Base-by-base conservation (phyloP, 140 eudicot species). In the Senecio squalidus region DNA sequence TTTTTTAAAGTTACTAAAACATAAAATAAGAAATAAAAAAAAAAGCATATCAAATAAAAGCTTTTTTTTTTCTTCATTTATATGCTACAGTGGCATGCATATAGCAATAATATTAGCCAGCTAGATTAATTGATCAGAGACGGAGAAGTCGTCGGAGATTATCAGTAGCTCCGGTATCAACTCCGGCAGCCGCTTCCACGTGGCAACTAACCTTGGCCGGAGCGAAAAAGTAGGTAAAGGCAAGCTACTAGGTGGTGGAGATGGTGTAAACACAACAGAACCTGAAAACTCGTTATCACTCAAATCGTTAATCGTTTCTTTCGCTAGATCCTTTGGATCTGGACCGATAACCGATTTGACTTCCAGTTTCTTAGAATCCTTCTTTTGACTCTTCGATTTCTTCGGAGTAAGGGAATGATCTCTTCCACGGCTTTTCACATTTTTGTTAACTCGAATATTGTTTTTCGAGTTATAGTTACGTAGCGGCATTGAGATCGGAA, bases 161-260 rank as follows among this genome's bases (percentile, higher is more conserved):
- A 55, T 88, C 83, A 3, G 85, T 82, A 0, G 95, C 92, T 43
- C 92, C 88, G 57, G 64, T 39, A 24, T 88, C 96, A 7, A 76
- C 28, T 14, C 62, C 78, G 1, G 72, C 81, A 1, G 78, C 94
- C 27, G 66, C 94, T 46, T 70, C 67, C 1, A 46, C 72, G 6
- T 68, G 69, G 73, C 96, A 88, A 55, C 84, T 76, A 40, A 60
- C 74, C 92, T 88, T n/a, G 88, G 78, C 89, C 95, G 64, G 52
- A 84, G 58, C 31, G 72, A 80, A 79, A 88, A 84, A 70, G 80
- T 84, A 24, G 96, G 96, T 86, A 88, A 68, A 44, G 96, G 96
- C 88, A 88, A 73, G 74, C 96, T 84, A 59, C 96, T 88, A 3
- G 96, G 96, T 23, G 96, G 95, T 8, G 96, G 96, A 57, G 95